Conservation (phyloP, 306 rosid genomes). For the Prunus mongolica region DNA sequence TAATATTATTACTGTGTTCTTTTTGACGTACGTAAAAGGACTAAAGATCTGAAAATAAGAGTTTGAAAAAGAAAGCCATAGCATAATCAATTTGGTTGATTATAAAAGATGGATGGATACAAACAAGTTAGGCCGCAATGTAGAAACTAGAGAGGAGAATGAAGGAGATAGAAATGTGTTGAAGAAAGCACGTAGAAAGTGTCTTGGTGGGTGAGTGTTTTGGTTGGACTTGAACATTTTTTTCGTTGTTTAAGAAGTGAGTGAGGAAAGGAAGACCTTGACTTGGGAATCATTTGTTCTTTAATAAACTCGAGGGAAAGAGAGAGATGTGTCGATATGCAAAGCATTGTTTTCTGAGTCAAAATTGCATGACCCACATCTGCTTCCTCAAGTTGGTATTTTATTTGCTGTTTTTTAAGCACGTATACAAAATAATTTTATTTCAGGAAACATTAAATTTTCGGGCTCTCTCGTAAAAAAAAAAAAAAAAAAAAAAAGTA, state of each 20-base stretch:
- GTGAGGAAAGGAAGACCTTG: not conserved
- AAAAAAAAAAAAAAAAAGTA: too few relatives aligned
- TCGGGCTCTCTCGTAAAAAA: too few relatives aligned
- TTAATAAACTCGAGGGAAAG: not conserved
- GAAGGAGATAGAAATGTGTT: slow-evolving; percentile 3
- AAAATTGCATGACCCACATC: not conserved
- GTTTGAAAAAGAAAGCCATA: not conserved
- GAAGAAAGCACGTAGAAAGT: slow-evolving; percentile 18
- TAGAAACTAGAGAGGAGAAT: not conserved
- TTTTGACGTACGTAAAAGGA: not conserved
- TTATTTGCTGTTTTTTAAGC: not conserved
- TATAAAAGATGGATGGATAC: not conserved
- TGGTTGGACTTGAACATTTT: slow-evolving; percentile 23
- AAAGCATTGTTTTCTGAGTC: not conserved
- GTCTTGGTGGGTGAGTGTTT: slow-evolving; percentile 13
- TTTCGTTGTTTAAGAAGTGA: slow-evolving; percentile 1
- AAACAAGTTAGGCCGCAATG: not conserved
- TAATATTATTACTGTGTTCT: not conserved
- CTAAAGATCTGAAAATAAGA: not conserved
- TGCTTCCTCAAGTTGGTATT: not conserved
- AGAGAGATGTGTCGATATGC: not conserved
- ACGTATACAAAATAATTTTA: not conserved
- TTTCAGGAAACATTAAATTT: too few relatives aligned
- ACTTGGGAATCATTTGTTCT: slow-evolving; percentile 4
- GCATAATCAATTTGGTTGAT: not conserved